Evolutionary conservation across 2,329 filamentous ascomycete genomes (phyloP).

Genomic region (Uncinocarpus reesii): DNA sequence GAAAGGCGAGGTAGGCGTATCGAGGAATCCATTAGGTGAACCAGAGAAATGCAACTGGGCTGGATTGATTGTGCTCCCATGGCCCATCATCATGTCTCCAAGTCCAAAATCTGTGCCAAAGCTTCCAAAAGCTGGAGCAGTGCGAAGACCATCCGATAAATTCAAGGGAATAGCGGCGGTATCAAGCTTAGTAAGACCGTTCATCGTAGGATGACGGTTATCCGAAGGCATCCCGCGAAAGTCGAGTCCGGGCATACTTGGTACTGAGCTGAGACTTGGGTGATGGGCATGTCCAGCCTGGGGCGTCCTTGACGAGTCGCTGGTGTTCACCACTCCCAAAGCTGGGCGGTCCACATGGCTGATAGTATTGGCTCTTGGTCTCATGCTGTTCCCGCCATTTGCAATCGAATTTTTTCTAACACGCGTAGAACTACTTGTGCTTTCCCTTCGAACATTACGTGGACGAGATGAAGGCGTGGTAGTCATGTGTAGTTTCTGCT

Average conservation of each 20-base stretch:
- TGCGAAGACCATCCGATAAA: constrained; percentile 58
- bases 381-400: constrained; percentile 50
- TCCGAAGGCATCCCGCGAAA: constrained; percentile 49
- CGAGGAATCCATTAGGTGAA: constrained; percentile 49
- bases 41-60: constrained; percentile 50
- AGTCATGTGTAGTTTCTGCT: constrained; percentile 96
- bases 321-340: constrained; percentile 50
- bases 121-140: constrained; percentile 63
- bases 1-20: constrained; percentile 35
- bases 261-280: constrained; percentile 60
- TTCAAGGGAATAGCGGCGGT: constrained; percentile 63
- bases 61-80: constrained; percentile 52
- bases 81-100: constrained; percentile 58
- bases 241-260: constrained; percentile 44
- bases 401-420: constrained; percentile 90
- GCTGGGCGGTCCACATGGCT: constrained; percentile 75
- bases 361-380: constrained; percentile 90
- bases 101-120: constrained; percentile 59
- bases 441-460: constrained; percentile 74
- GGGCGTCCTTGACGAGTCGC: constrained; percentile 21
- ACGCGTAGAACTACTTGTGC: constrained; percentile 62
- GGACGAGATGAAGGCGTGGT: constrained; percentile 78
- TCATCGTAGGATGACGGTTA: constrained; percentile 46
- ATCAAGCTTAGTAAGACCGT: constrained; percentile 71
- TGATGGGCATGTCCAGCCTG: constrained; percentile 55